These are phyloP conservation scores for Backusella circina DNA, from an alignment of 192 early-diverging fungal species.

Conservation along the genomic window DNA sequence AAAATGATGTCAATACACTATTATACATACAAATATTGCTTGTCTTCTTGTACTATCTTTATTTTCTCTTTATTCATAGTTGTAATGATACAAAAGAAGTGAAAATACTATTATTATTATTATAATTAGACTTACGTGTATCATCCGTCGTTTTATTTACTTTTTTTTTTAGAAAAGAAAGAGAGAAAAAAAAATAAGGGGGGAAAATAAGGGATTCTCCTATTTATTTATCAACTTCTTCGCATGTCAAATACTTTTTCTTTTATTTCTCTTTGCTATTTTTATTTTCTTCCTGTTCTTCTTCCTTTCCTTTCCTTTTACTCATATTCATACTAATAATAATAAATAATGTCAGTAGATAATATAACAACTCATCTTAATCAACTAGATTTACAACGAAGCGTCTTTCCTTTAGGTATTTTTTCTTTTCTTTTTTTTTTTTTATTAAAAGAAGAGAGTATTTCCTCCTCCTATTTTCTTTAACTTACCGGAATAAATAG, in stretches of 20 bases:
- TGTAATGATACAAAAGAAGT: not conserved
- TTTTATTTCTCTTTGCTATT: slow-evolving; percentile 3
- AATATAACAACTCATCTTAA: not conserved
- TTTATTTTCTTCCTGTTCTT: not conserved
- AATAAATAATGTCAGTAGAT: not conserved
- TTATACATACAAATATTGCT: not conserved
- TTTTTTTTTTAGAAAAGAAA: not conserved
- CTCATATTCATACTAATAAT: not conserved
- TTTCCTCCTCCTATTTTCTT: not conserved
- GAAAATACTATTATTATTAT: not conserved
- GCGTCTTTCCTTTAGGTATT: not conserved
- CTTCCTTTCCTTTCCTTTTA: not conserved
- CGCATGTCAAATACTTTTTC: not conserved
- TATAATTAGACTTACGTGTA: not conserved
- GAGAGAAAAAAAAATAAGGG: not conserved
- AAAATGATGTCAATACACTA: not conserved
- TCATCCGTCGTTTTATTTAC: not conserved
- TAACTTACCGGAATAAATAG: not conserved
- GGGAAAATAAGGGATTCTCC: not conserved
- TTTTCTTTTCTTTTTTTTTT: not conserved
- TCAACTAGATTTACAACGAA: not conserved
- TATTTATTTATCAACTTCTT: not conserved
- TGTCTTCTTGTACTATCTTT: not conserved
- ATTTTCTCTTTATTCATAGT: not conserved
- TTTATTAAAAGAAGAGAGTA: not conserved